phyloP scores from a whole-genome alignment of 2,329 filamentous ascomycete species.

The Periconia macrospinosa region DNA sequence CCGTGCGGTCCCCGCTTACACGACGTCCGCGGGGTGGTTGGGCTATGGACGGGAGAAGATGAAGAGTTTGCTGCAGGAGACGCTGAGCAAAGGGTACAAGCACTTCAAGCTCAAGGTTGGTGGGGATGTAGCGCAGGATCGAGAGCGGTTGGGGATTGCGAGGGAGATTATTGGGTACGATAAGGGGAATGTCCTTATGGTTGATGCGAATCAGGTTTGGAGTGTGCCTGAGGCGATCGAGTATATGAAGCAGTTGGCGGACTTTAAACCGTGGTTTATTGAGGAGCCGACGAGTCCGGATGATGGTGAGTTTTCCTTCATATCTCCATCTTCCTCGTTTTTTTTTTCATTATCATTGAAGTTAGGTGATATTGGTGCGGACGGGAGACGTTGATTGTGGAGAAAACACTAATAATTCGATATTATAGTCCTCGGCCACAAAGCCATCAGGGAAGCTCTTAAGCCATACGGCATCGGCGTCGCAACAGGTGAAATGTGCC shows the following conservation, averaged over 20 bases:
- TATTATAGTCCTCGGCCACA: constrained; percentile 72
- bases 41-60: constrained; percentile 89
- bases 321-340: not conserved
- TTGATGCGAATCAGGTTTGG: constrained; percentile 93
- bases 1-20: constrained; percentile 84
- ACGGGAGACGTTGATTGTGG: no score
- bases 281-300: constrained; percentile 92
- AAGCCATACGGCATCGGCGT: constrained; percentile 76
- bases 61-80: constrained; percentile 72
- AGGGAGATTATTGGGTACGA: constrained; percentile 81
- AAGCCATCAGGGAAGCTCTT: constrained; percentile 79
- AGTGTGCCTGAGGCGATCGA: constrained; percentile 84
- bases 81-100: constrained; percentile 72
- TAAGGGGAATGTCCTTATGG: constrained; percentile 82
- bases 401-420: not conserved
- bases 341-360: no score
- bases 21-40: constrained; percentile 88
- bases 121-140: constrained; percentile 70
- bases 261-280: constrained; percentile 92
- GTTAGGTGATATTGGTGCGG: no score
- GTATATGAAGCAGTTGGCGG: constrained; percentile 79
- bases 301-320: constrained; percentile 52
- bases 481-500: constrained; percentile 92
- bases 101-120: constrained; percentile 95
- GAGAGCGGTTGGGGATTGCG: constrained; percentile 70